Conservation (phyloP, 2,329 filamentous ascomycete species). For the Lizonia empirigonia region DNA sequence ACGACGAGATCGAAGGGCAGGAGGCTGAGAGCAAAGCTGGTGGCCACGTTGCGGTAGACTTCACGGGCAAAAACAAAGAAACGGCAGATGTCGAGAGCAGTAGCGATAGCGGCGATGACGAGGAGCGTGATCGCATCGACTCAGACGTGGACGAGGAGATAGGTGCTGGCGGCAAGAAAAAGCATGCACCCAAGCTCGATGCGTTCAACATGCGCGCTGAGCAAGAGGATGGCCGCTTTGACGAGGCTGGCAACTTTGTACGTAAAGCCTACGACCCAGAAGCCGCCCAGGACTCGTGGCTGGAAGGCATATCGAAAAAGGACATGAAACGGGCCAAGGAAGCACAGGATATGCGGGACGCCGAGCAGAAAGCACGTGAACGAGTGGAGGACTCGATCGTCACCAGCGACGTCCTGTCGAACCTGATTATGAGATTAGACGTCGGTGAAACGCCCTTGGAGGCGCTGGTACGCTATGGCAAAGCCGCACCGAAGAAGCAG, state of each 20-base stretch:
- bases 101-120: conserved; percentile 65
- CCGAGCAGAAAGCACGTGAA: conserved; percentile 72
- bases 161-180: conserved; percentile 87
- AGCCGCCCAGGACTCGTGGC: conserved; percentile 87
- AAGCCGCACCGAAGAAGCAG: conserved; percentile 56
- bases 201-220: conserved; percentile 94
- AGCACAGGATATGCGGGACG: conserved; percentile 83
- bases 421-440: conserved; percentile 75
- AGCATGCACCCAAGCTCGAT: conserved; percentile 90
- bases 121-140: conserved; percentile 69
- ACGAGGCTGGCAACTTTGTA: conserved; percentile 88
- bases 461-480: conserved; percentile 80
- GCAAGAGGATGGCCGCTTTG: conserved; percentile 90
- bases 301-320: conserved; percentile 90
- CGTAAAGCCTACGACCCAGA: conserved; percentile 88
- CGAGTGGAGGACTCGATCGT: conserved; percentile 76
- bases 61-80: conserved; percentile 52
- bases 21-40: conserved; percentile 74
- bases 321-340: conserved; percentile 88
- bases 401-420: conserved; percentile 73
- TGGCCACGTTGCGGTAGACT: conserved; percentile 66
- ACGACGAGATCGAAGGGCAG: conserved; percentile 77
- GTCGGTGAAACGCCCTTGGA: conserved; percentile 86
- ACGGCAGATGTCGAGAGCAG: conserved; percentile 69
- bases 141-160: conserved; percentile 82